Conservation (phyloP, 2,329 filamentous ascomycete species). For the Sphaerulina musiva region DNA sequence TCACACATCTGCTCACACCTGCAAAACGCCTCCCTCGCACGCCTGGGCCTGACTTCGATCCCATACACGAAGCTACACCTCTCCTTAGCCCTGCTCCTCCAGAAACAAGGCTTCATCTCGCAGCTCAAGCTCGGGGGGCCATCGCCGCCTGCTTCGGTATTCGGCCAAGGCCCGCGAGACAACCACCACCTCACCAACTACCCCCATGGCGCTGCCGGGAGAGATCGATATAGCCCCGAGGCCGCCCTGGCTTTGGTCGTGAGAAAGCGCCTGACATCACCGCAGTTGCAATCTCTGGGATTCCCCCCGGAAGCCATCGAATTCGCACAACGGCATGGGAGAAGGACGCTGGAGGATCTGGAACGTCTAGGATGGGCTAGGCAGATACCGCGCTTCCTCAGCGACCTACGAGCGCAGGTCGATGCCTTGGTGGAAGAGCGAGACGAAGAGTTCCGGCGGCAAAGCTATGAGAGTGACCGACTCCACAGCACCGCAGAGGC, state of each 20-base stretch:
- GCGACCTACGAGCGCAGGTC: conserved; percentile 16
- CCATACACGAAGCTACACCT: conserved; percentile 76
- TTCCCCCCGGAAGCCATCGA: conserved; percentile 24
- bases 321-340: conserved; percentile 22
- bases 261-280: conserved; percentile 16
- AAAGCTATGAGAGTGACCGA: conserved; percentile 3
- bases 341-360: conserved; percentile 22
- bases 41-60: conserved; percentile 76
- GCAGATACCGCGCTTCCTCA: conserved; percentile 20
- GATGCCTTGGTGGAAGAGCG: conserved; percentile 13
- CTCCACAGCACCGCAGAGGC: not conserved
- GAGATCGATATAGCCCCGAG: conserved; percentile 22
- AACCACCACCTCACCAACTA: conserved; percentile 27
- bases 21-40: conserved; percentile 79
- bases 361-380: conserved; percentile 25
- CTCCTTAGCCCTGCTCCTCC: conserved; percentile 65
- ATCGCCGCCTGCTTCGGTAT: conserved; percentile 44
- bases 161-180: conserved; percentile 28
- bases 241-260: conserved; percentile 27
- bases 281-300: conserved; percentile 18
- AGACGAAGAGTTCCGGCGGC: conserved; percentile 11
- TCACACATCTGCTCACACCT: conserved; percentile 81
- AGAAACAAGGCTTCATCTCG: conserved; percentile 74
- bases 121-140: conserved; percentile 68
- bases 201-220: conserved; percentile 23